Evolutionary conservation across 2,329 filamentous ascomycete species (phyloP).

Genomic region (Sporothrix humicola): DNA sequence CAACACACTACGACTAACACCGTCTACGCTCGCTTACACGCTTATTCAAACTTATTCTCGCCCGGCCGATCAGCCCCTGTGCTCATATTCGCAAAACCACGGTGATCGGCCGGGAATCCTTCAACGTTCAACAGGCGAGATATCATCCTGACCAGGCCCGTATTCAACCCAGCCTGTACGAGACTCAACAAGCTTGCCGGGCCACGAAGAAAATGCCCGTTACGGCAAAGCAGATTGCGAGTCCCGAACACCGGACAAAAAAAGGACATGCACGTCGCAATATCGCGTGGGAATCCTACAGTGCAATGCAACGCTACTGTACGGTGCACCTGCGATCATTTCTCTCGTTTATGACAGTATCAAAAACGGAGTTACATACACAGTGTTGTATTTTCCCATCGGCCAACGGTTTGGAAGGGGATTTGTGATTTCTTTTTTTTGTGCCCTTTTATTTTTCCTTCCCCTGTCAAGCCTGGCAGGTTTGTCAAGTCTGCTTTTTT

Average conservation of each 20-base stretch:
- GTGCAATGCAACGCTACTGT: background rate
- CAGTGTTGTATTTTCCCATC: constrained; percentile 13
- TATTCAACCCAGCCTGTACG: too few species aligned
- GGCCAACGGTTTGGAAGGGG: background rate
- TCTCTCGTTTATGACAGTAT: background rate
- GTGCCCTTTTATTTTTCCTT: background rate
- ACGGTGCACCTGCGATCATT: background rate
- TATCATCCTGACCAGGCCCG: too few species aligned
- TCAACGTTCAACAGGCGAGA: background rate
- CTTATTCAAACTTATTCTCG: background rate
- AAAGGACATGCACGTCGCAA: constrained; percentile 14
- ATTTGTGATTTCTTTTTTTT: background rate
- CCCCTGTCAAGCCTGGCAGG: background rate
- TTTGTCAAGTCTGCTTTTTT: background rate
- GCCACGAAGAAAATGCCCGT: constrained; percentile 3
- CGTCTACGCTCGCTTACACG: background rate
- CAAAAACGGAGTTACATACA: background rate
- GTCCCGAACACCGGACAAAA: background rate
- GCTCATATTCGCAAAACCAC: background rate
- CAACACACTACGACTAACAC: too few species aligned
- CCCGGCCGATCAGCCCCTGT: constrained; percentile 1
- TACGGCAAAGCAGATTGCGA: background rate
- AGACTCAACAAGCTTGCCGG: too few species aligned
- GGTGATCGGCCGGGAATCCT: constrained; percentile 6
- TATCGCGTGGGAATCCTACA: background rate